These are phyloP conservation scores for baker's yeast (Saccharomyces cerevisiae) DNA, from an alignment of 805 yeast genomes.

Conservation along the genomic window DNA sequence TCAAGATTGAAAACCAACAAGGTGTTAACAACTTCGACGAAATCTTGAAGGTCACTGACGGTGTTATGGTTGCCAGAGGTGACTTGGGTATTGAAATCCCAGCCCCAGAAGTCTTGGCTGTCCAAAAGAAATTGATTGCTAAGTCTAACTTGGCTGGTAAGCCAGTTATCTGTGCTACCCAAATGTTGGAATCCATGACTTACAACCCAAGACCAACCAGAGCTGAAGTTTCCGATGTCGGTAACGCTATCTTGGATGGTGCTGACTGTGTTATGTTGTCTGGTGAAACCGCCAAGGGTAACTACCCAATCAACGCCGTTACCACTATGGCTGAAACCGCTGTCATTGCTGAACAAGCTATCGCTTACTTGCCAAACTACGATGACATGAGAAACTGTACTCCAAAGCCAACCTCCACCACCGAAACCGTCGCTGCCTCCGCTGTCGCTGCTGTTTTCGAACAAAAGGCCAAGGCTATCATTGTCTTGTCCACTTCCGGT, in stretches of 20 bases:
- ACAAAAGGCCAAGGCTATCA: conserved; percentile 93
- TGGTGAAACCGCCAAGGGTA: conserved; percentile 99
- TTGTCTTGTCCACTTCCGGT: conserved; percentile 93
- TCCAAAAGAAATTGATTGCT: conserved; percentile 97
- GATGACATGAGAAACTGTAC: conserved; percentile 84
- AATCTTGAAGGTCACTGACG: conserved; percentile 88
- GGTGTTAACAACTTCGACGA: conserved; percentile 99
- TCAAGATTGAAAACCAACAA: conserved; percentile 98
- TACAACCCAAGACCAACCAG: conserved; percentile 99
- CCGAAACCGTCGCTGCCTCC: conserved; percentile 95
- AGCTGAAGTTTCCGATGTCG: conserved; percentile 98
- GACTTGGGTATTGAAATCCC: conserved; percentile 99
- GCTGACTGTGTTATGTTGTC: conserved; percentile 99
- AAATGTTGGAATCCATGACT: conserved; percentile 99
- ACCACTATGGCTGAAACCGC: conserved; percentile 98
- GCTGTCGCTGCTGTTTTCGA: conserved; percentile 95
- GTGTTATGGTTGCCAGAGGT: conserved; percentile 99
- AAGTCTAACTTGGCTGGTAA: conserved; percentile 98
- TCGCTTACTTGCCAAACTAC: conserved; percentile 76
- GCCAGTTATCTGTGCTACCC: conserved; percentile 99
- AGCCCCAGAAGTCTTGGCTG: conserved; percentile 96
- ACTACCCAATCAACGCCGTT: conserved; percentile 96
- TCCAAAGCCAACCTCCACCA: conserved; percentile 80
- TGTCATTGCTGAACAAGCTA: conserved; percentile 91
- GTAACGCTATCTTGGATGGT: conserved; percentile 98